phyloP scores from a whole-genome alignment of 192 early-diverging fungal genomes.

The Entomortierella parvispora region DNA sequence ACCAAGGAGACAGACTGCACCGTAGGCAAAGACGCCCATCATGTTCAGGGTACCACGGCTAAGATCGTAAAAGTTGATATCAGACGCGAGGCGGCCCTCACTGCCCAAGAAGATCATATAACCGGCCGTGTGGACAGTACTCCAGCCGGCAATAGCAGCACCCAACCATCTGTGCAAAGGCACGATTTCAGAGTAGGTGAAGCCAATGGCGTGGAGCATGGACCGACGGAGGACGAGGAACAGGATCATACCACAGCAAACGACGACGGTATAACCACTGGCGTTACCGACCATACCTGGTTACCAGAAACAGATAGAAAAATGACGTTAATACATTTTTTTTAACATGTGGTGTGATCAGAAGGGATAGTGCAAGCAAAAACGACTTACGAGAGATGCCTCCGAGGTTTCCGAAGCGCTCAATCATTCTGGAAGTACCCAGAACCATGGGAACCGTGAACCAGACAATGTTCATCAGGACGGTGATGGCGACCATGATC shows the following conservation, averaged over 20 bases:
- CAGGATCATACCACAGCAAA: constrained; percentile 43
- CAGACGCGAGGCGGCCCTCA: constrained; percentile 23
- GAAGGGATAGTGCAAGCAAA: neutral
- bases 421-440: constrained; percentile 7
- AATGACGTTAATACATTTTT: neutral
- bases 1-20: constrained; percentile 44
- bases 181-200: constrained; percentile 46
- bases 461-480: constrained; percentile 26
- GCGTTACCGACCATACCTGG: constrained; percentile 39
- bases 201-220: constrained; percentile 51
- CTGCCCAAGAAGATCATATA: constrained; percentile 31
- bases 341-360: too few relatives aligned
- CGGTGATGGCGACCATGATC: constrained; percentile 31
- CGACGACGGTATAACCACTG: constrained; percentile 37
- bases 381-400: constrained; percentile 42
- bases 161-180: constrained; percentile 49
- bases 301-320: neutral
- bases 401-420: constrained; percentile 15
- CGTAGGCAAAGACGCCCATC: constrained; percentile 53
- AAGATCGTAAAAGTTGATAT: constrained; percentile 41
- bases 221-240: constrained; percentile 51
- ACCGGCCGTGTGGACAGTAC: constrained; percentile 37
- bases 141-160: constrained; percentile 41
- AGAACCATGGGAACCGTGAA: constrained; percentile 25
- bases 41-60: constrained; percentile 41